Base-by-base conservation (phyloP, 140 eudicot species). In the Cichorium intybus region DNA sequence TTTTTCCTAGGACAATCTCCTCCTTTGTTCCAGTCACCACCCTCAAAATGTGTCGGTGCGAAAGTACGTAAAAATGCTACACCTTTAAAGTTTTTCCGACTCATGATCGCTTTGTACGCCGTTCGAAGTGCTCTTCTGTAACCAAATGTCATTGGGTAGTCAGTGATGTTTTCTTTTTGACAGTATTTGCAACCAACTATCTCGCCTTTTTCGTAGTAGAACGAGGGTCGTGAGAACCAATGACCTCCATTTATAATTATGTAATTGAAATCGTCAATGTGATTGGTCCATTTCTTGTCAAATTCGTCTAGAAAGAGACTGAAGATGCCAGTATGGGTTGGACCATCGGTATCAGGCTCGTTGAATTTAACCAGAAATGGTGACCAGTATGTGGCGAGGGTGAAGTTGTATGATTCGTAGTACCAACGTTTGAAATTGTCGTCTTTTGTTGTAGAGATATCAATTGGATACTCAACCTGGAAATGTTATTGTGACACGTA, bases 1-100 rank as follows among this genome's bases (percentile, higher is more conserved):
- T 39, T 84, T 69, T 11, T 80, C 23, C 93, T 76, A 9, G 34
- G 24, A 48, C 93, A 84, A 64, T 84, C 43, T 41, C 96, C 96
- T 5, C 83, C 89, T 18, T 77, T 68, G 52, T 81, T 79, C 96
- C 96, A 87, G 0, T 61, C 74, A 48, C 93, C 94, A 2, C 83
- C 82, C 74, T 88, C 96, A 8, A 85, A 85, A 60, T 88, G 96
- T 27, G 68, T 64, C 2, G 94, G 89, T 1, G 96, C 79, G 22
- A 74, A 80, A 1, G 89, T 77, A 41, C 89, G 72, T 4, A 88
- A 45, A 52, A 82, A 61, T 47, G 76, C 60, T 3, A 80, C 34
- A 0, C 94, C 96, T 23, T 70, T 77, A 24, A 79, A 85, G 4
- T 69, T 70, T 35, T 64, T 43, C 6, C 74, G n/a, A 27, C 61